These are phyloP conservation scores for Achaetomiella virescens DNA, from an alignment of 495 filamentous ascomycete genomes.

Conservation along the genomic window DNA sequence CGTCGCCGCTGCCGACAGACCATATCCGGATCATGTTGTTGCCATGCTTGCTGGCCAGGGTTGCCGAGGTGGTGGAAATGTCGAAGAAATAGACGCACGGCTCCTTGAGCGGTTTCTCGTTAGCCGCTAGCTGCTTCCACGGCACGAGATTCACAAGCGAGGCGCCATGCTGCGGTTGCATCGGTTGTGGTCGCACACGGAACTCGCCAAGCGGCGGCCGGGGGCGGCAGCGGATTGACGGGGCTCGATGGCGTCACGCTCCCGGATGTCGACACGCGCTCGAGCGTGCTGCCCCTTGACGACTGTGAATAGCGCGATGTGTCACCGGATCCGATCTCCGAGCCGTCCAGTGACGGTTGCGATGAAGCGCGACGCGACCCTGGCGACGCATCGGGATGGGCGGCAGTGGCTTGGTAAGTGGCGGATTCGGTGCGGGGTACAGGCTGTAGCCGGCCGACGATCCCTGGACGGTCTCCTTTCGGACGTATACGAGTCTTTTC, in stretches of 20 bases:
- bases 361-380: constrained; percentile 16
- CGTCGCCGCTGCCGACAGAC: constrained; percentile 26
- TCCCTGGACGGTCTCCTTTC: constrained; percentile 21
- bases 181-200: background rate
- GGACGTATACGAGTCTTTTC: constrained; percentile 19
- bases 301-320: constrained; percentile 11
- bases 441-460: constrained; percentile 21
- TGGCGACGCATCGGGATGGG: constrained; percentile 12
- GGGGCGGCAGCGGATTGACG: background rate
- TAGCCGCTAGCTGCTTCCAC: constrained; percentile 23
- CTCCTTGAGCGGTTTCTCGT: constrained; percentile 26
- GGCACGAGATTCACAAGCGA: constrained; percentile 14
- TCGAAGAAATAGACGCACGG: constrained; percentile 28
- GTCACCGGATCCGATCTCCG: constrained; percentile 13
- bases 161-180: constrained; percentile 9
- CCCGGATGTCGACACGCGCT: constrained; percentile 4
- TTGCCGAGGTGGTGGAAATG: constrained; percentile 21
- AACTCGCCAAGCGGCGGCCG: constrained; percentile 1
- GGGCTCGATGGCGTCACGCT: background rate
- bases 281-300: constrained; percentile 8
- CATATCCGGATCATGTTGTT: constrained; percentile 35
- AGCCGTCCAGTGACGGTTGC: constrained; percentile 18
- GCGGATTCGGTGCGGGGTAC: constrained; percentile 20
- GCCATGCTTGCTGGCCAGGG: constrained; percentile 30
- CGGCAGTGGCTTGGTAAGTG: constrained; percentile 23